Evolutionary conservation across 805 yeast species (phyloP).

Genomic region (Saccharomyces paradoxus): DNA sequence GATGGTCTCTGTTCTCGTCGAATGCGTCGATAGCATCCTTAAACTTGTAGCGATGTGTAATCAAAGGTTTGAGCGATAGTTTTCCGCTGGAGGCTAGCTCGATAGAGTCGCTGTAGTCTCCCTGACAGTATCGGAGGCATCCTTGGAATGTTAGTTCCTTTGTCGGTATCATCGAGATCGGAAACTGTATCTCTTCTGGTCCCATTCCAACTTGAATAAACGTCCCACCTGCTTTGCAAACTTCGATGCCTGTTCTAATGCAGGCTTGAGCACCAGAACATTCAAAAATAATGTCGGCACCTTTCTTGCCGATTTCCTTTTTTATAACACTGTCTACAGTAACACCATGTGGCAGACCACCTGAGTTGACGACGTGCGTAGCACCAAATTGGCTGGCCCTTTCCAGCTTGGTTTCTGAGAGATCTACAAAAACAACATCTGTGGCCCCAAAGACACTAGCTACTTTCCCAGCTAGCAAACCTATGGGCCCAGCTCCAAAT

Average conservation of each 20-base stretch:
- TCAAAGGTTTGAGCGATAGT: constrained; percentile 57
- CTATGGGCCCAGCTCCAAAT: constrained; percentile 89
- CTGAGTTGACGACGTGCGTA: background rate
- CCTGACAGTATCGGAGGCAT: constrained; percentile 63
- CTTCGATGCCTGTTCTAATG: constrained; percentile 57
- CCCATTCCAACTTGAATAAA: constrained; percentile 87
- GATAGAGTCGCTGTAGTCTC: constrained; percentile 70
- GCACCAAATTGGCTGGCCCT: constrained; percentile 61
- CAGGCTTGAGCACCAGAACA: constrained; percentile 80
- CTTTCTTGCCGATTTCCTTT: constrained; percentile 24
- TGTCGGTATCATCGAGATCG: constrained; percentile 54
- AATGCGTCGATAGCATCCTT: constrained; percentile 70
- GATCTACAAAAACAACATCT: constrained; percentile 59
- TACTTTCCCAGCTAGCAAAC: constrained; percentile 63
- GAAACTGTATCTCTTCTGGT: constrained; percentile 55
- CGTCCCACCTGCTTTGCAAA: constrained; percentile 59
- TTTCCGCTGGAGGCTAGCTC: constrained; percentile 53
- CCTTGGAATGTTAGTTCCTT: too few species aligned
- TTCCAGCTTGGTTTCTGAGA: constrained; percentile 56
- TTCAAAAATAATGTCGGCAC: constrained; percentile 62
- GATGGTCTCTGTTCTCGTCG: constrained; percentile 52
- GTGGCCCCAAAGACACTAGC: constrained; percentile 73
- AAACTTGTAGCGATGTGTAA: constrained; percentile 68
- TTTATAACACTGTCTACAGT: constrained; percentile 27
- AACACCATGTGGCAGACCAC: constrained; percentile 22